Percentiles rank a stretch among this genome's conserved stretches.
These are phyloP conservation scores for Phytophthora hibernalis DNA, from an alignment of 352 stramenopile genomes.

Conservation along the genomic window DNA sequence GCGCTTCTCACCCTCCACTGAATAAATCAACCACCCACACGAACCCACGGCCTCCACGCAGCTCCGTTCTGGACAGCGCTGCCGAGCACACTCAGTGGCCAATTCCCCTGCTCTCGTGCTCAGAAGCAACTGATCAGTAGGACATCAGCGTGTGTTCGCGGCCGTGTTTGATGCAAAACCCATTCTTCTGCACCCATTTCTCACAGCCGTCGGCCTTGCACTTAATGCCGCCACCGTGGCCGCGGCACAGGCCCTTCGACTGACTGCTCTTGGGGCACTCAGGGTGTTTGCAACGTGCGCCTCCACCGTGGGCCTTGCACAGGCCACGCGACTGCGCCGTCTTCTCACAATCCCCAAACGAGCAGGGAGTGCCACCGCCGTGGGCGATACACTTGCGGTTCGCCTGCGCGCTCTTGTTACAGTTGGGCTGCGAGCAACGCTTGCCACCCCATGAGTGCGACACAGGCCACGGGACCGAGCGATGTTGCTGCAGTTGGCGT, in stretches of 20 bases:
- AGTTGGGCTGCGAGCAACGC: conserved; percentile 82
- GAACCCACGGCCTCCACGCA: conserved; percentile 21
- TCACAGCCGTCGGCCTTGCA: conserved; percentile 88
- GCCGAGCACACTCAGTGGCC: conserved; percentile 11
- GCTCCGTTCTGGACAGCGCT: conserved; percentile 14
- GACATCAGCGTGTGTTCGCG: conserved; percentile 73
- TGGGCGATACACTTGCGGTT: conserved; percentile 91
- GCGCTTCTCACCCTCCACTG: conserved; percentile 28
- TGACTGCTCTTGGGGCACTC: conserved; percentile 89
- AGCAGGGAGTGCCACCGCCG: conserved; percentile 84
- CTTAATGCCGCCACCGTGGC: conserved; percentile 86
- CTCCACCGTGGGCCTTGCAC: conserved; percentile 87
- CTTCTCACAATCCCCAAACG: conserved; percentile 88
- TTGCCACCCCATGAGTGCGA: conserved; percentile 82
- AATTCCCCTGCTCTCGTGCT: conserved; percentile 11
- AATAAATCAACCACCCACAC: conserved; percentile 51
- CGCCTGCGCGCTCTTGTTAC: conserved; percentile 89
- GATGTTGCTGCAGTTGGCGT: conserved; percentile 89
- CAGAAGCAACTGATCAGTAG: conserved; percentile 38
- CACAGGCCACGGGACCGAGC: conserved; percentile 79
- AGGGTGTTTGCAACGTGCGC: conserved; percentile 83
- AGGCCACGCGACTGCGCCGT: conserved; percentile 84
- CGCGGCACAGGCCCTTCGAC: conserved; percentile 82
- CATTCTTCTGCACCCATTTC: conserved; percentile 92
- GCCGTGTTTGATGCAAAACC: conserved; percentile 91